A percentile compares a stretch with the other conserved stretches of the same genome.
These are phyloP conservation scores for Teratosphaeria destructans DNA, from an alignment of 2,329 filamentous ascomycete species.

Conservation along the genomic window DNA sequence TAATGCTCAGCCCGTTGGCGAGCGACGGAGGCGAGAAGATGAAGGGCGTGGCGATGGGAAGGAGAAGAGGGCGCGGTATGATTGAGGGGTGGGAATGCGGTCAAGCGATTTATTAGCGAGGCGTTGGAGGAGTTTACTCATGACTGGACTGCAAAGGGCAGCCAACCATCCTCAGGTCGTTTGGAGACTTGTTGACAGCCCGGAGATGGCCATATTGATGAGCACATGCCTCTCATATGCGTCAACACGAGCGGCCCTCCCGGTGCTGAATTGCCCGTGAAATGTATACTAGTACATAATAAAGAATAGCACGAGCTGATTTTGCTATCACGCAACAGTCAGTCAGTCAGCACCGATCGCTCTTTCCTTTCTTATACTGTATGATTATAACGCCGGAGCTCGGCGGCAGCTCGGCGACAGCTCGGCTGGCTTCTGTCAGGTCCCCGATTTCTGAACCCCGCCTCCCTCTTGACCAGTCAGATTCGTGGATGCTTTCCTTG, in stretches of 20 bases:
- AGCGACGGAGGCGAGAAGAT: conserved; percentile 40
- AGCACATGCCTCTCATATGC: not conserved
- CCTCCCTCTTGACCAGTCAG: not conserved
- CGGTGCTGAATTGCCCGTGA: not conserved
- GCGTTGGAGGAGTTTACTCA: not conserved
- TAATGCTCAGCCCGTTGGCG: conserved; percentile 60
- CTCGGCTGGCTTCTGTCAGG: not conserved
- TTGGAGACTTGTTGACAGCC: not conserved
- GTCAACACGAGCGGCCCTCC: not conserved
- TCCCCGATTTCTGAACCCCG: not conserved
- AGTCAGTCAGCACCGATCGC: not conserved
- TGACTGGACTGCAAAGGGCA: not conserved
- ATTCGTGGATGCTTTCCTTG: not conserved
- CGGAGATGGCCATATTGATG: not conserved
- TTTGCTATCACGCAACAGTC: not conserved
- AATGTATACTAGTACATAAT: not conserved
- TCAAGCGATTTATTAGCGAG: not conserved
- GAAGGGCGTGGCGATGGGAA: conserved; percentile 28
- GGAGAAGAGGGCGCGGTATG: conserved; percentile 35
- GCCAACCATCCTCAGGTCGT: not conserved
- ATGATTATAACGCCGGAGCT: not conserved
- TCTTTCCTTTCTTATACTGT: not conserved
- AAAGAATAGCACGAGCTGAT: not conserved
- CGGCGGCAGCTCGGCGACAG: not conserved
- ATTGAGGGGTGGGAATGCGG: conserved; percentile 13